Base-by-base conservation (phyloP, 257 asterid species). In the Perilla frutescens region DNA sequence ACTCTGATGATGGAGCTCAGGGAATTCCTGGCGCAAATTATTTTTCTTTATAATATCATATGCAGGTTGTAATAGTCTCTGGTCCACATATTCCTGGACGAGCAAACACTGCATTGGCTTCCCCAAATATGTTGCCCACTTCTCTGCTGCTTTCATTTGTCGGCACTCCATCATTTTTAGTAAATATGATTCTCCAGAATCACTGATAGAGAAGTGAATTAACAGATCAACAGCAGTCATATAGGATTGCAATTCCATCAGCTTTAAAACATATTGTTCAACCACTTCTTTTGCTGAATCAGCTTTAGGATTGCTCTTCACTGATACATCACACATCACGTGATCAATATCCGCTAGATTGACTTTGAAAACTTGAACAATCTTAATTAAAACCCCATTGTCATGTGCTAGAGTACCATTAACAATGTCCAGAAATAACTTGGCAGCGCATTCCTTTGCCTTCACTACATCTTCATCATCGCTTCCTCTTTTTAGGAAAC, bases 61-160 rank as follows among this genome's bases (percentile, higher is more conserved):
- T 61, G 96, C 97, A 62, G 79, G 68, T 73, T 77, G 71, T 64
- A 78, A 62, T 20, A 81, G 81, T n/a, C 88, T 86, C 71, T 84
- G 85, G 45, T 90, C 80, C 20, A 81, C 77, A 68, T 83, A 90
- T 79, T 89, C 89, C 81, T 78, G 86, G 66, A 92, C 90, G 65
- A 95, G 96, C 62, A 86, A 66, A 68, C 83, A 79, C 77, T 86
- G 68, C 85, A 74, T 72, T 67, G 91, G 85, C 83, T 84, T 90
- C 66, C 99, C 99, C 96, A 88, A 70, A 82, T 84, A 87, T 39
- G 87, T 70, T 36, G 99, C 99, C 99, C 97, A 95, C 89, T 86
- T 92, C 78, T 88, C 99, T 36, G 99, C 99, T 50, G 93, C 97
- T 82, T 79, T 88, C 71, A 74, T 82, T 62, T 90, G 86, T 40